Evolutionary conservation across 2,329 filamentous ascomycete species (phyloP), one percentile per base, ranked within the genome.

Genomic region (Colletotrichum phormii): DNA sequence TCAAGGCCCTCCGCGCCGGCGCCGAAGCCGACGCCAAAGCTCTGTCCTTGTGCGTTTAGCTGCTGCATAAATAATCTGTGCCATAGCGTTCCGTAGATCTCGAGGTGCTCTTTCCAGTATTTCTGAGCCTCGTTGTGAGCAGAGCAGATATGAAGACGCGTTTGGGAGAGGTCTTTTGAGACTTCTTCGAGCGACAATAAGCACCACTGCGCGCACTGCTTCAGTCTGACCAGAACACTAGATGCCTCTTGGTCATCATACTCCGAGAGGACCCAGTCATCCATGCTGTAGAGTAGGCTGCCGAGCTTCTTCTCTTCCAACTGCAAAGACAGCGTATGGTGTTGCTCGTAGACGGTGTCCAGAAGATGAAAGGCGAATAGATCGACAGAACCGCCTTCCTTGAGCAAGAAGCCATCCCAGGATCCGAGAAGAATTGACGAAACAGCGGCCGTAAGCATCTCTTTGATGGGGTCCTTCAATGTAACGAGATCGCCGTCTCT

Each of bases 11-110:
- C 42, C 15, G n/a, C 33, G 24, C 26, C 53, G 15, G n/a, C 54
- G 35, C 12, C 35, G 35, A 12, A 12, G 35, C 35, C 35, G n/a
- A n/a, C n/a, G n/a, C n/a, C n/a, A n/a, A n/a, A n/a, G n/a, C n/a
- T n/a, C 8, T 3, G 12, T 15, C 18, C 46, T 51, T 22, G 46
- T 4, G 13, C 15, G 9, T 22, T 2, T 8, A 18, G 24, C 29
- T 31, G 18, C 37, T 64, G 33, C 22, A 18, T 29, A 12, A 15
- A 22, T 15, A 69, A 51, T 5, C n/a, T 24, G 22, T 26, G 22
- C 67, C 61, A 70, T 1, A 70, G 67, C 12, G 67, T 26, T 5
- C 67, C 54, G 18, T 60, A 64, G 2, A 70, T 12, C 18, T 64
- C 60, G 11, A 59, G 5, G 31, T 54, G 31, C 4, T 54, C 9